phyloP scores from a whole-genome alignment of 306 rosid genomes.

The Quercus ilex region DNA sequence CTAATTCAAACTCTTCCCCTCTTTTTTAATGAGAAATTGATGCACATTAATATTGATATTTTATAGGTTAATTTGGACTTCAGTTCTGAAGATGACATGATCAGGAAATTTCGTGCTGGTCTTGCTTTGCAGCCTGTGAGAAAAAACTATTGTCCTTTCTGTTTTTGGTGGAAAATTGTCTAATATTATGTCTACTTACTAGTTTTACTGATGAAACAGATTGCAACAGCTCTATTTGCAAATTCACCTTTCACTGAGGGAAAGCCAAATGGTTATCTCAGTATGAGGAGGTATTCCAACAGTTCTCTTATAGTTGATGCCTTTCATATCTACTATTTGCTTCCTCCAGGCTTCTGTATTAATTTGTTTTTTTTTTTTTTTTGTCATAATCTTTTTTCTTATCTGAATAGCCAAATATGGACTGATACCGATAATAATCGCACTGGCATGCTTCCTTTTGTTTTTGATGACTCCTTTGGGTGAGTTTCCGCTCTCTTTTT shows the following conservation, averaged over 20 bases:
- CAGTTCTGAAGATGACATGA: conserved; percentile 92
- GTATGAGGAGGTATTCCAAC: conserved; percentile 80
- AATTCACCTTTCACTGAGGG: conserved; percentile 97
- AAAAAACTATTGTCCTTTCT: conserved; percentile 25
- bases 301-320: conserved; percentile 18
- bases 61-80: conserved; percentile 94
- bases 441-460: conserved; percentile 96
- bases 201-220: conserved; percentile 51
- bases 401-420: conserved; percentile 81
- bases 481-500: conserved; percentile 23
- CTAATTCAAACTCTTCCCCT: conserved; percentile 1
- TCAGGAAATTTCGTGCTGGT: conserved; percentile 90
- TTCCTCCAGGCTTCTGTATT: conserved; percentile 13
- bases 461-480: conserved; percentile 92
- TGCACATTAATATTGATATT: conserved; percentile 10
- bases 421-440: conserved; percentile 88
- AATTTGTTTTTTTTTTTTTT: conserved; percentile 3
- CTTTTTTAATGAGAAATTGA: conserved; percentile 17
- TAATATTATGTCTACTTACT: conserved; percentile 23
- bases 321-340: conserved; percentile 1
- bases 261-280: conserved; percentile 88
- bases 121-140: conserved; percentile 97
- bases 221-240: conserved; percentile 97
- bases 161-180: conserved; percentile 16
- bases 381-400: background rate